A percentile compares a stretch with the other conserved stretches of the same genome.
These are phyloP conservation scores for Tricladium varicosporioides DNA, from an alignment of 2,329 filamentous ascomycete genomes.

Conservation along the genomic window DNA sequence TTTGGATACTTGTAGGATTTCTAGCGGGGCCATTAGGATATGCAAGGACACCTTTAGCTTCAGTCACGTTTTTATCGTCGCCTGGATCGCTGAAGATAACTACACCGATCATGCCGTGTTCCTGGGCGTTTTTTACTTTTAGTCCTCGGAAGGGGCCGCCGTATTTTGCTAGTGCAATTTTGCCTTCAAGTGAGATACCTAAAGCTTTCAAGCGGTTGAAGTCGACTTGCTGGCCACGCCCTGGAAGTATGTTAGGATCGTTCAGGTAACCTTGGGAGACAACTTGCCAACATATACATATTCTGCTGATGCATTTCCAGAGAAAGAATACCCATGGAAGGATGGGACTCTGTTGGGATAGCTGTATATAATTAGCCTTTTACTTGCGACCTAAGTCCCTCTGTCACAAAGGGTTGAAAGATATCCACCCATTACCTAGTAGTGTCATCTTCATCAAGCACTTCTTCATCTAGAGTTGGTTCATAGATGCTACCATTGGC, in stretches of 20 bases:
- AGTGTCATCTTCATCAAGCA: too few species aligned
- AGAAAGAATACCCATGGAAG: constrained; percentile 1
- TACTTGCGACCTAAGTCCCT: too few species aligned
- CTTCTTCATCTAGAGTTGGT: too few species aligned
- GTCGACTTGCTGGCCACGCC: too few species aligned
- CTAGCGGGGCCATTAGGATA: constrained; percentile 69
- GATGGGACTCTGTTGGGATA: constrained; percentile 1
- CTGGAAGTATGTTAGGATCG: too few species aligned
- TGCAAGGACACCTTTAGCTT: not conserved
- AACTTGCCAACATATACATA: constrained; percentile 13
- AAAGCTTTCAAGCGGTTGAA: constrained; percentile 33
- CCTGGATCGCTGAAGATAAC: constrained; percentile 85
- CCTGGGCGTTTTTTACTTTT: constrained; percentile 85
- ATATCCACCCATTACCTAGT: too few species aligned
- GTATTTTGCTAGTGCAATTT: constrained; percentile 82
- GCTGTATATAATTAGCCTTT: not conserved
- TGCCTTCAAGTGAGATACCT: constrained; percentile 65
- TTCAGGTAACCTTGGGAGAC: constrained; percentile 45
- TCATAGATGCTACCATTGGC: too few species aligned
- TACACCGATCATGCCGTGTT: constrained; percentile 79
- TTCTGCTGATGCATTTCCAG: not conserved
- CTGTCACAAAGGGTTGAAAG: too few species aligned
- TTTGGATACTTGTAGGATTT: constrained; percentile 69
- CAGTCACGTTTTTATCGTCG: constrained; percentile 61
- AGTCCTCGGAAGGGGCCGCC: constrained; percentile 80